phyloP scores from a whole-genome alignment of 225 moss, liverwort and hornwort species.

The Straminergon stramineum region DNA sequence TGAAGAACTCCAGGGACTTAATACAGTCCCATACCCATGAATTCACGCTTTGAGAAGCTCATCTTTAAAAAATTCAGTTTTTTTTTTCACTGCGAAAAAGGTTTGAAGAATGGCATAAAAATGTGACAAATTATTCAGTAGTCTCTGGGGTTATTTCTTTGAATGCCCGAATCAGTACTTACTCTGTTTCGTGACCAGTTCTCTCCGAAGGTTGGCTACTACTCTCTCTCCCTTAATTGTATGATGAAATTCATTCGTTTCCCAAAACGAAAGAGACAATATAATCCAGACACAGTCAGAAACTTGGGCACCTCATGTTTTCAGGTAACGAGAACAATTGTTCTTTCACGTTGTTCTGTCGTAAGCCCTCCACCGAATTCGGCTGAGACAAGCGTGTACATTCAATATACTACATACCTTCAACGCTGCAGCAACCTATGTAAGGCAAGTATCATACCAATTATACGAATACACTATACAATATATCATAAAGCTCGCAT shows the following conservation, averaged over 20 bases:
- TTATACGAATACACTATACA: not conserved
- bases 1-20: rapidly evolving
- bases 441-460: not conserved
- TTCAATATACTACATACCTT: conserved; percentile 1
- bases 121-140: not conserved
- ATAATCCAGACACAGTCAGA: too few species aligned
- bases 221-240: rapidly evolving
- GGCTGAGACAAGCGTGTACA: not conserved
- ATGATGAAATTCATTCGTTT: not conserved
- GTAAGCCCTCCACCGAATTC: not conserved
- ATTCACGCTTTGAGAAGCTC: too few species aligned
- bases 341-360: not conserved
- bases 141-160: rapidly evolving
- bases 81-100: not conserved
- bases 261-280: too few species aligned
- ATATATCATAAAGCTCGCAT: not conserved
- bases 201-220: rapidly evolving
- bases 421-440: not conserved
- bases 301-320: not conserved
- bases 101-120: too few species aligned
- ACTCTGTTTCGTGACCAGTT: rapidly evolving
- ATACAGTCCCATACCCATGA: rapidly evolving
- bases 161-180: not conserved
- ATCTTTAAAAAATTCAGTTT: rapidly evolving
- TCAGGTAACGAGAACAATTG: not conserved